Base-by-base conservation (phyloP, 768 basidiomycete genomes). In the Leccinum boreale region DNA sequence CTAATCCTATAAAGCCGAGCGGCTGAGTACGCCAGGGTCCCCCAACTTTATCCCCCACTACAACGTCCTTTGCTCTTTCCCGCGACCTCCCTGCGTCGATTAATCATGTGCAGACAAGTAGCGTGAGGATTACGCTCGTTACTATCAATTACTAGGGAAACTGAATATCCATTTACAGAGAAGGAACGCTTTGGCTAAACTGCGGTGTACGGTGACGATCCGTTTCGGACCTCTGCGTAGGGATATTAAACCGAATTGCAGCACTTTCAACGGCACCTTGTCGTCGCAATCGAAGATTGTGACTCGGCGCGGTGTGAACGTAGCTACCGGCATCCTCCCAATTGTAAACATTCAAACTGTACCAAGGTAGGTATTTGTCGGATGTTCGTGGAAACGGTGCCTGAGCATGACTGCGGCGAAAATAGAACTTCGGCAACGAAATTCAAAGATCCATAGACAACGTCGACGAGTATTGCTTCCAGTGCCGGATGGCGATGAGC, bases 211-310 rank as follows among this genome's bases (percentile, higher is more conserved):
- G 74, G 62, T 69, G 56, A 73, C 31, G 15, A 52, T 55, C 49
- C 15, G 50, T 62, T 51, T 60, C 51, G 47, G 58, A 52, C 57
- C 19, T 53, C 11, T 5, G 4, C 31, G 19, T 24, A 47, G 24
- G 55, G 35, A 60, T 11, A 31, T 60, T 68, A 33, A 71, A 51
- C 49, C 23, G 11, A 51, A 26, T 33, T 14, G 10, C 59, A 91
- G 89, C 89, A 91, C 69, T 91, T 90, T 68, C 89, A 90, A 72
- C 84, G 89, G 53, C 89, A 89, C 61, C 70, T 85, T 39, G 80
- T 91, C 58, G 76, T 85, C 51, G 89, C 87, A 52, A 87, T 91
- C 72, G 76, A 85, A 72, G 89, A 91, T 69, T 91, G 89, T 75
- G 83, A 84, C 68, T 84, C 82, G 10, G 65, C 67, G 35, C 78